These are phyloP conservation scores for Cercospora zeae-maydis DNA, from an alignment of 2,329 filamentous ascomycete species.

Conservation along the genomic window DNA sequence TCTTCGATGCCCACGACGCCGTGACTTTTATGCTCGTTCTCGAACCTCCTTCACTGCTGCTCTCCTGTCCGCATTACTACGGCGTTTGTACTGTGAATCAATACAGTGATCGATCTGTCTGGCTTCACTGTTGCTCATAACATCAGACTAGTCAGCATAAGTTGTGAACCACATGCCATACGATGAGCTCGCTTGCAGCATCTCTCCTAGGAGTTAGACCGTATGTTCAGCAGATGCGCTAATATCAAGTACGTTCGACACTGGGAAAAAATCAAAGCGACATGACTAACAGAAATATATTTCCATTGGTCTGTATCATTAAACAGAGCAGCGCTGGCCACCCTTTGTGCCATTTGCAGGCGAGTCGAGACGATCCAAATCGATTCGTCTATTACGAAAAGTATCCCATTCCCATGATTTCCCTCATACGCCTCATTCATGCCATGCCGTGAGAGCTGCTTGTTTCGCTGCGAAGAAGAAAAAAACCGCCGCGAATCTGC, in stretches of 20 bases:
- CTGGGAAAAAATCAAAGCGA: not conserved
- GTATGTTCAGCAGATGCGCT: not conserved
- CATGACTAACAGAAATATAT: not conserved
- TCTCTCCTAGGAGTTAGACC: not conserved
- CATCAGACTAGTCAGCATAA: no score
- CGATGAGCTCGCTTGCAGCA: not conserved
- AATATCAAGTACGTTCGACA: not conserved
- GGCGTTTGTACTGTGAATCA: not conserved
- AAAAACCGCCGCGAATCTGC: slow-evolving; percentile 9
- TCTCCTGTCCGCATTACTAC: not conserved
- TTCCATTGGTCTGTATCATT: not conserved
- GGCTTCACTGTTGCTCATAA: not conserved
- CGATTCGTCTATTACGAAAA: not conserved
- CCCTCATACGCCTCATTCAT: slow-evolving; percentile 1
- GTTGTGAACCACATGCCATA: not conserved
- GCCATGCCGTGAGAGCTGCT: not conserved
- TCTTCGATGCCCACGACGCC: not conserved
- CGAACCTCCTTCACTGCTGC: not conserved
- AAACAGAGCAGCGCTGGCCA: slow-evolving; percentile 3
- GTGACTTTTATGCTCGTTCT: not conserved
- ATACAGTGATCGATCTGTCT: not conserved
- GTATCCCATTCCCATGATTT: not conserved
- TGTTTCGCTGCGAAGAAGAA: not conserved
- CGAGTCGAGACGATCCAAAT: not conserved
- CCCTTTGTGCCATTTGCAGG: not conserved